Conservation (phyloP, 1,139 yeast species). For the Candida pseudocylindracea region DNA sequence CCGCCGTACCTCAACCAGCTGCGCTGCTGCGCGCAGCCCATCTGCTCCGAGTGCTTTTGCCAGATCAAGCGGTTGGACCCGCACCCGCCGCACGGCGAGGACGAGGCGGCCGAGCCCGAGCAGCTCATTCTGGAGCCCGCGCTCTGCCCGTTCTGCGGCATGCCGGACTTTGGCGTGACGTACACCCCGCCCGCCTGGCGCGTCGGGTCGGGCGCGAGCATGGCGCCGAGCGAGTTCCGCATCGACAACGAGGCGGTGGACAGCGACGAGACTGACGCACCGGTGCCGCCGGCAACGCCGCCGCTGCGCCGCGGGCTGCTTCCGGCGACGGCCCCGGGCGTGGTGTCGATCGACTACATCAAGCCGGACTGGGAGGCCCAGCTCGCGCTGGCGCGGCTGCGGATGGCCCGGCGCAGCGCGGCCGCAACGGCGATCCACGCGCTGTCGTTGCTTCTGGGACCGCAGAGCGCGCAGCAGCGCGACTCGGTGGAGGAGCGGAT, state of each 20-base stretch:
- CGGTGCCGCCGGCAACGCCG: neutral
- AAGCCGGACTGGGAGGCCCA: conserved; percentile 86
- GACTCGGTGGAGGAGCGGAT: conserved; percentile 43
- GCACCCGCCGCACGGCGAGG: conserved; percentile 69
- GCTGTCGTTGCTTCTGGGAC: conserved; percentile 31
- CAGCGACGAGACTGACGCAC: neutral
- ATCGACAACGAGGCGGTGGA: neutral
- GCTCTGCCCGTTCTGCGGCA: conserved; percentile 85
- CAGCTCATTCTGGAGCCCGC: conserved; percentile 71
- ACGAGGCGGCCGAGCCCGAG: conserved; percentile 20
- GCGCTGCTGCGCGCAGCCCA: conserved; percentile 85
- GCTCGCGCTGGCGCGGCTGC: conserved; percentile 47
- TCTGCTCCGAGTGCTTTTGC: conserved; percentile 92
- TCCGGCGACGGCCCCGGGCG: conserved; percentile 40
- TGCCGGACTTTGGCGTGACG: conserved; percentile 66
- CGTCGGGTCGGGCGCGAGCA: neutral
- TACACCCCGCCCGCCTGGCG: conserved; percentile 33
- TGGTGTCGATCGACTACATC: conserved; percentile 57
- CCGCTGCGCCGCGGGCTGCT: conserved; percentile 16
- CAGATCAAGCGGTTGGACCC: conserved; percentile 91
- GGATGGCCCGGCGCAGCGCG: conserved; percentile 70
- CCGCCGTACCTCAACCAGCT: conserved; percentile 64
- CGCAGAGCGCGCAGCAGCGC: conserved; percentile 6
- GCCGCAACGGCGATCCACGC: conserved; percentile 91
- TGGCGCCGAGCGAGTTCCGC: neutral